These are phyloP conservation scores for Astrothelium subdiscretum DNA, from an alignment of 495 filamentous ascomycete species.

Conservation along the genomic window DNA sequence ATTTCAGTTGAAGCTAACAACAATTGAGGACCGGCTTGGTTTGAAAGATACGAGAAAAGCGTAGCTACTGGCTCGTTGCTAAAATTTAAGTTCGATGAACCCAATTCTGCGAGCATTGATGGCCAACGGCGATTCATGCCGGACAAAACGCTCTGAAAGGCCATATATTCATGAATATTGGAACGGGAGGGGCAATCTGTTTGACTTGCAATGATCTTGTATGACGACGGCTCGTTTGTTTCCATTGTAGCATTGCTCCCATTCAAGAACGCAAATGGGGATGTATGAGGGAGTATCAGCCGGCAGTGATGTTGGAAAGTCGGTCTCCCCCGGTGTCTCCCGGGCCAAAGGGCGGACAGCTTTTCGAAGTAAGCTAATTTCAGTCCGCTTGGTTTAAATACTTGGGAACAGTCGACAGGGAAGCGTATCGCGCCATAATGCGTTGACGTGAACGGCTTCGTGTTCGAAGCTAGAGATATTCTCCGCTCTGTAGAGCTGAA, in stretches of 20 bases:
- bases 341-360: constrained; percentile 12
- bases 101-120: constrained; percentile 39
- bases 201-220: constrained; percentile 45
- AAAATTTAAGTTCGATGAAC: constrained; percentile 42
- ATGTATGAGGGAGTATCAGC: constrained; percentile 18
- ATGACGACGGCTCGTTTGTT: constrained; percentile 37
- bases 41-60: constrained; percentile 33
- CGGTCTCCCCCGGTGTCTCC: constrained; percentile 12
- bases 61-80: constrained; percentile 33
- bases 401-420: constrained; percentile 20
- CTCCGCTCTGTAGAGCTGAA: constrained; percentile 1
- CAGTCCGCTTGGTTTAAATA: constrained; percentile 21
- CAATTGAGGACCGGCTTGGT: constrained; percentile 35
- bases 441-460: constrained; percentile 26
- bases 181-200: constrained; percentile 35
- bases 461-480: constrained; percentile 29
- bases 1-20: constrained; percentile 9
- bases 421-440: constrained; percentile 26
- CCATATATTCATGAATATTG: constrained; percentile 38
- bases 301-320: constrained; percentile 25
- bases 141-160: constrained; percentile 37
- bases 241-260: constrained; percentile 13
- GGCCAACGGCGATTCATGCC: constrained; percentile 38
- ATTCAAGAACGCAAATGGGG: constrained; percentile 14
- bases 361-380: constrained; percentile 26